These are phyloP conservation scores for Fremontodendron californicum DNA, from an alignment of 345 rosid genomes.

Conservation along the genomic window DNA sequence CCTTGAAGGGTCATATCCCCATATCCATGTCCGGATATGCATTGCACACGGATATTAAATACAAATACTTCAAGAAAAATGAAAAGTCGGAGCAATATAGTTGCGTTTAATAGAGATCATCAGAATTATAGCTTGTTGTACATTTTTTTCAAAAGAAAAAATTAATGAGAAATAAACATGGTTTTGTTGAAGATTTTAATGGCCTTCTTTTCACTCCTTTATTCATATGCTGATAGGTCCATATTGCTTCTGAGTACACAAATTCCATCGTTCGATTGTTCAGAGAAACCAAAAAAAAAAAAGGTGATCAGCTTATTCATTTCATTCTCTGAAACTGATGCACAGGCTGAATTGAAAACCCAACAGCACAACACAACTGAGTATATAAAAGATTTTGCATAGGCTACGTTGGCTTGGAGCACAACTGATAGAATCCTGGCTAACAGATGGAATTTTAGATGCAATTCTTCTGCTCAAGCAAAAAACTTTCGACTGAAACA, in stretches of 20 bases:
- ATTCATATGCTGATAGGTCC: not conserved
- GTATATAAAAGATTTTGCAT: not conserved
- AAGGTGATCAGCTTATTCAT: not conserved
- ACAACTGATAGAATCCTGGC: constrained; percentile 23
- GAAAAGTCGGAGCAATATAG: too few species aligned
- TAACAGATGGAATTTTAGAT: constrained; percentile 13
- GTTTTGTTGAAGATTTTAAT: constrained; percentile 7
- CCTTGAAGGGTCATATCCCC: too few species aligned
- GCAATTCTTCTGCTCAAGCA: constrained; percentile 12
- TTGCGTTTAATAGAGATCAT: not conserved
- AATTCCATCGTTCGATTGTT: not conserved
- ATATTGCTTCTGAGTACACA: not conserved
- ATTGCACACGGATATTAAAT: too few species aligned
- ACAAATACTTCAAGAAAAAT: too few species aligned
- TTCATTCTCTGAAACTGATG: not conserved
- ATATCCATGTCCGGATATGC: too few species aligned
- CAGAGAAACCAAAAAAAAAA: too few species aligned
- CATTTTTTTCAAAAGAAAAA: not conserved
- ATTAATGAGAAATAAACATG: not conserved
- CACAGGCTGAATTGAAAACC: not conserved
- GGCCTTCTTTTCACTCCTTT: constrained; percentile 1
- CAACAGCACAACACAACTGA: not conserved
- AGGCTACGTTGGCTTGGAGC: not conserved
- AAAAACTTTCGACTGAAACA: constrained; percentile 20
- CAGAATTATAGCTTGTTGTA: not conserved